These are phyloP conservation scores for Clavulina sp. DNA, from an alignment of 768 basidiomycete species.

Conservation along the genomic window DNA sequence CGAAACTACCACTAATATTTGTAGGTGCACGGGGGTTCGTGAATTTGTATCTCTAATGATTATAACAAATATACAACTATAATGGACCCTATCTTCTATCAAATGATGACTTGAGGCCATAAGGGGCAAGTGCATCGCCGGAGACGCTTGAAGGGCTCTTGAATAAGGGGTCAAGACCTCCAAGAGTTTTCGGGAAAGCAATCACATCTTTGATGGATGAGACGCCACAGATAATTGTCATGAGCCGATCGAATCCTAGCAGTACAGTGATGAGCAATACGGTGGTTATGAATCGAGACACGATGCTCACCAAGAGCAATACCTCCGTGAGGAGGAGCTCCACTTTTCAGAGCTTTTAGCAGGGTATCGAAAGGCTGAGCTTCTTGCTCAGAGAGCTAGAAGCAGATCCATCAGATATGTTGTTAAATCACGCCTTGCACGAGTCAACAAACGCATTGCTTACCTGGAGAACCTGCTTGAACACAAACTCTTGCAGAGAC, in stretches of 20 bases:
- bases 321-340: conserved; percentile 91
- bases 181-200: conserved; percentile 84
- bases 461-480: conserved; percentile 62
- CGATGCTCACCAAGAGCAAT: conserved; percentile 58
- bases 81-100: no score
- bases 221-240: conserved; percentile 77
- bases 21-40: no score
- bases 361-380: conserved; percentile 66
- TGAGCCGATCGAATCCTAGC: conserved; percentile 78
- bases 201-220: conserved; percentile 88
- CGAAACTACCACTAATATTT: no score
- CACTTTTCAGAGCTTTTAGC: conserved; percentile 69
- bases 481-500: conserved; percentile 68
- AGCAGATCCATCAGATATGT: not conserved
- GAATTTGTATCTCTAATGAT: no score
- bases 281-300: not conserved
- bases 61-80: no score
- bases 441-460: conserved; percentile 11
- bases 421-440: not conserved
- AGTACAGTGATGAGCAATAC: not conserved
- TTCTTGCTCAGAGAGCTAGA: conserved; percentile 59
- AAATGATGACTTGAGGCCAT: conserved; percentile 12
- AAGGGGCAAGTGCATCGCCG: conserved; percentile 26
- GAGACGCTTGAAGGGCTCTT: conserved; percentile 58
- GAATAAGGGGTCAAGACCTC: conserved; percentile 74